Conservation (phyloP, 179 eudicot species). For the Sideroxylon spinosum region DNA sequence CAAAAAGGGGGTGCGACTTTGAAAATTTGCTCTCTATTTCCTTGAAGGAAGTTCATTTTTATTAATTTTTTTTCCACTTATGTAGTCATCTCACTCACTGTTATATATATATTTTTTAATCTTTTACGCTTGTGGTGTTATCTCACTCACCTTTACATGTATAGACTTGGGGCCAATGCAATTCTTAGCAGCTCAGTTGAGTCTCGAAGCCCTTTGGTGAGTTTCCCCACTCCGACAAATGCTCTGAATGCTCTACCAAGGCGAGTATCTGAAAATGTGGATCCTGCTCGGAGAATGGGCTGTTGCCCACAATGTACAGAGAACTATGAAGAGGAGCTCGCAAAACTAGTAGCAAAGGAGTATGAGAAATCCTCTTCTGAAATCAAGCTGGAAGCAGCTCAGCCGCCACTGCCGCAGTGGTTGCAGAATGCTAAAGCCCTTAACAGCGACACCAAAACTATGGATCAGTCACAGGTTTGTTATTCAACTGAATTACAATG, state of each 20-base stretch:
- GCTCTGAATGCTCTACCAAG: slow-evolving; percentile 35
- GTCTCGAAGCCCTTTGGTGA: slow-evolving; percentile 49
- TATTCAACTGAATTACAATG: not conserved
- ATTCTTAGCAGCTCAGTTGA: slow-evolving; percentile 50
- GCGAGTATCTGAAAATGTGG: slow-evolving; percentile 42
- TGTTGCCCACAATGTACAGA: slow-evolving; percentile 71
- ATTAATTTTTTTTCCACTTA: no score
- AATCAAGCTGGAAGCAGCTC: slow-evolving; percentile 29
- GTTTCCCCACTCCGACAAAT: slow-evolving; percentile 27
- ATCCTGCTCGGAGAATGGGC: slow-evolving; percentile 31
- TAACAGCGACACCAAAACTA: slow-evolving; percentile 23
- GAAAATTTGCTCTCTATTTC: no score
- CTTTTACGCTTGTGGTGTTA: slow-evolving; percentile 15
- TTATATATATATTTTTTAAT: slow-evolving; percentile 6
- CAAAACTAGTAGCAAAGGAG: slow-evolving; percentile 36
- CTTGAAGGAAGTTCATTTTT: no score
- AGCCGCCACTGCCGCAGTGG: slow-evolving; percentile 68
- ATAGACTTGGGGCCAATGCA: slow-evolving; percentile 54
- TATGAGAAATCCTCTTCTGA: slow-evolving; percentile 47
- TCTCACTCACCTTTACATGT: not conserved
- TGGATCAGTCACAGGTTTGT: slow-evolving; percentile 47
- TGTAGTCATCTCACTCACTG: not conserved
- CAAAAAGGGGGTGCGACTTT: no score
- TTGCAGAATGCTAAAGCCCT: slow-evolving; percentile 60
- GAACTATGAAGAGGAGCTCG: slow-evolving; percentile 58